phyloP scores from a whole-genome alignment of 1,284 basidiomycete genomes.

The Baeospora myosura region DNA sequence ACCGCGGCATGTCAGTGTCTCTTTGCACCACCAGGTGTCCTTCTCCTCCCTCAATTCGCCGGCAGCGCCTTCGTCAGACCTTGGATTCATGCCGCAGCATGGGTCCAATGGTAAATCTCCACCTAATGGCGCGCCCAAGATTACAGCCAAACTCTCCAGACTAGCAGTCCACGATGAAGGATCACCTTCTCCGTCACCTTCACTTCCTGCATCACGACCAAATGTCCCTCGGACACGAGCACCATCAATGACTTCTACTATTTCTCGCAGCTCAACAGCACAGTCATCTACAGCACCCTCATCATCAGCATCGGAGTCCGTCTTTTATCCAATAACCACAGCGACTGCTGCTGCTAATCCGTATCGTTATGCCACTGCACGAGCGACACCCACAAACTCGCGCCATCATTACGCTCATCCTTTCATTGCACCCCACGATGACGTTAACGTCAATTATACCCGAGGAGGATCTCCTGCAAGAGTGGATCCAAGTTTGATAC shows the following conservation, averaged over 20 bases:
- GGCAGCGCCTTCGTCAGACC: slow-evolving; percentile 12
- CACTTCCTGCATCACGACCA: no score
- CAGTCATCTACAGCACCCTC: slow-evolving; percentile 13
- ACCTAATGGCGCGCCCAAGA: no score
- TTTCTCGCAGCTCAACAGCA: slow-evolving; percentile 27
- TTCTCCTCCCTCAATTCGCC: slow-evolving; percentile 16
- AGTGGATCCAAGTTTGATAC: slow-evolving; percentile 47
- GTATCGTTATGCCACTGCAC: slow-evolving; percentile 38
- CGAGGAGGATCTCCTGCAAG: slow-evolving; percentile 21
- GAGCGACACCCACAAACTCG: slow-evolving; percentile 27
- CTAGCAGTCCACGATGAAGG: slow-evolving; percentile 27
- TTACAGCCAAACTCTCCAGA: slow-evolving; percentile 53
- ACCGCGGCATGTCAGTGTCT: slow-evolving; percentile 25
- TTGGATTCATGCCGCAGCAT: slow-evolving; percentile 13
- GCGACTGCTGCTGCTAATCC: slow-evolving; percentile 47
- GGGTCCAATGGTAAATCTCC: slow-evolving; percentile 14
- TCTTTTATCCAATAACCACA: slow-evolving; percentile 53
- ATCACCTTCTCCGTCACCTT: slow-evolving; percentile 9
- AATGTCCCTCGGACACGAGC: slow-evolving; percentile 11
- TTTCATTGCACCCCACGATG: slow-evolving; percentile 27
- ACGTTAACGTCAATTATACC: slow-evolving; percentile 20
- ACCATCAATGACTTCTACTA: slow-evolving; percentile 32
- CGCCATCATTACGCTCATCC: slow-evolving; percentile 28
- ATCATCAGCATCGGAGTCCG: slow-evolving; percentile 20
- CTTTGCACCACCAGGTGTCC: slow-evolving; percentile 28